Base-by-base conservation (phyloP, 495 filamentous ascomycete species). In the Clavariopsis aquatica region DNA sequence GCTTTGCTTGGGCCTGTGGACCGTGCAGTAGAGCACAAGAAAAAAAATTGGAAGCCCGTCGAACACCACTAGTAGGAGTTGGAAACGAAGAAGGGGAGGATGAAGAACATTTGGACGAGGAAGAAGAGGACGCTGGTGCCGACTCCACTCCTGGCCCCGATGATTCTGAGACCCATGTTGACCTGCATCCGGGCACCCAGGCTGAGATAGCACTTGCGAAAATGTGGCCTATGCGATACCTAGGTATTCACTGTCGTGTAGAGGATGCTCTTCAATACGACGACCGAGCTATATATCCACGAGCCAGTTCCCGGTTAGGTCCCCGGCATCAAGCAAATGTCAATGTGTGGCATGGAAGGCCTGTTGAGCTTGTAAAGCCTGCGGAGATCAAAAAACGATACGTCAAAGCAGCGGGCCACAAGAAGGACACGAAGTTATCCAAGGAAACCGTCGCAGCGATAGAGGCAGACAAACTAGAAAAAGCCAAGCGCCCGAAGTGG, bases 251-350 rank as follows among this genome's bases (percentile, higher is more conserved):
- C 77, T 97, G 94, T 75, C 87, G 91, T 60, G 89, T 95, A 12
- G 94, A 99, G 77, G 94, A 99, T 80, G 94, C 91, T 3, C 78
- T 99, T 17, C 95, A 99, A 72, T 95, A 96, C 72, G 95, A 99
- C 70, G 94, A 99, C 75, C 89, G 95, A 52, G 76, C 77, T 1
- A 98, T 98, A 63, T 98, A 97, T 69, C 94, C 94, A 20, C 88
- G 95, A 59, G 94, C 94, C 23, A 94, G 91, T 71, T 98, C 94
- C 59, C 89, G 95, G 10, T 76, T 98, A 28, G 95, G 95, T 12
- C 89, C 93, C 6, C 86, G 91, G 51, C 92, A 97, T 75, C 94
- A 99, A 78, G 94, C 94, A 1, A 86, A 86, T 68, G 91, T 96
- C 43, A 80, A 80, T 47, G 78, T 86, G 9, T 99, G 94, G 94